Conservation (phyloP, 2,329 filamentous ascomycete species). For the Ilyonectria robusta region DNA sequence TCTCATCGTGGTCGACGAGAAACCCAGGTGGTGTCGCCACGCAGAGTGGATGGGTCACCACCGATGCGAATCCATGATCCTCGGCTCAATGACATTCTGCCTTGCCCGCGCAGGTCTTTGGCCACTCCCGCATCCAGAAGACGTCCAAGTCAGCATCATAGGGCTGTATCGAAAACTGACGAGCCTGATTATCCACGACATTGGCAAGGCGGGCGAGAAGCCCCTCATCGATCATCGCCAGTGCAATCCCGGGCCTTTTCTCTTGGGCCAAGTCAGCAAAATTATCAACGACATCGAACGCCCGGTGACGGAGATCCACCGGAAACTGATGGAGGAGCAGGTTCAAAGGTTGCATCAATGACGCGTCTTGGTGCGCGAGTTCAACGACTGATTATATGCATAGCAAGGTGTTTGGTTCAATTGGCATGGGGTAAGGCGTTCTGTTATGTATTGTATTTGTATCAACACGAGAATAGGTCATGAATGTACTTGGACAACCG, state of each 20-base stretch:
- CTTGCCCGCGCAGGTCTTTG: constrained; percentile 51
- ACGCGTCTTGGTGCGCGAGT: neutral
- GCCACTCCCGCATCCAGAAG: constrained; percentile 47
- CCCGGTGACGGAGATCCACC: constrained; percentile 26
- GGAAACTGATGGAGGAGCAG: constrained; percentile 25
- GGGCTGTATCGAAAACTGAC: constrained; percentile 42
- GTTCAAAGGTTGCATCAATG: constrained; percentile 12
- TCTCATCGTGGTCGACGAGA: constrained; percentile 49
- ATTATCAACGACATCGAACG: constrained; percentile 38
- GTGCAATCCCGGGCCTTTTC: constrained; percentile 41
- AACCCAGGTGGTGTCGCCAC: constrained; percentile 51
- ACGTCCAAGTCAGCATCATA: constrained; percentile 45
- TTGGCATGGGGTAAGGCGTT: neutral
- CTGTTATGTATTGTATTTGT: neutral
- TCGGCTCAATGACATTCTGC: constrained; percentile 54
- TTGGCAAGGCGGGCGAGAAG: constrained; percentile 34
- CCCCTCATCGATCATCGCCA: constrained; percentile 33
- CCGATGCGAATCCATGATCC: constrained; percentile 55
- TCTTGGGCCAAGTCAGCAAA: constrained; percentile 38
- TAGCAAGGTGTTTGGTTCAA: constrained; percentile 1
- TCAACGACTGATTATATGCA: neutral
- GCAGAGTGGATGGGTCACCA: constrained; percentile 53
- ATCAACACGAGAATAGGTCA: constrained; percentile 17
- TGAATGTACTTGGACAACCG: neutral
- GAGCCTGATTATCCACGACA: constrained; percentile 48